Percentiles rank a stretch among this genome's conserved stretches.
Evolutionary conservation across 495 filamentous ascomycete genomes (phyloP).

Genomic region (Evernia prunastri): DNA sequence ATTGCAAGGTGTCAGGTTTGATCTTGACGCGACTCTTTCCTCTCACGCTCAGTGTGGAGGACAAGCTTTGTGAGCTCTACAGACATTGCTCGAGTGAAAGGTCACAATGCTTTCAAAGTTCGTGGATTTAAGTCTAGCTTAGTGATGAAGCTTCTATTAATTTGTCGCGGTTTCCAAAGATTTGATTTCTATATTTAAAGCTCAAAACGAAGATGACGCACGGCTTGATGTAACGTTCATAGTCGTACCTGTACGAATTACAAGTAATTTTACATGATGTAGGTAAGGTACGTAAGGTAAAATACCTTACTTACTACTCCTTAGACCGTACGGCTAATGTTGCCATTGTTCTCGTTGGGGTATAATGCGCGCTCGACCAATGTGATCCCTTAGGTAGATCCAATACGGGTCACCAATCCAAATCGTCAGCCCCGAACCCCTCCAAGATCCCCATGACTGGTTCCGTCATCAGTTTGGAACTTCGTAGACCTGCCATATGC

Average conservation of each 20-base stretch:
- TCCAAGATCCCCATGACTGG: constrained; percentile 53
- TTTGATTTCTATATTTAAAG: too few relatives aligned
- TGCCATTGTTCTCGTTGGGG: not conserved
- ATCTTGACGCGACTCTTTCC: constrained; percentile 1
- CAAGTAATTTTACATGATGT: too few relatives aligned
- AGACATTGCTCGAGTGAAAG: too few relatives aligned
- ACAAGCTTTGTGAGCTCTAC: not conserved
- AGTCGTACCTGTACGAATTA: too few relatives aligned
- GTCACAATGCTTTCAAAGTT: too few relatives aligned
- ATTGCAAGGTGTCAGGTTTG: constrained; percentile 13
- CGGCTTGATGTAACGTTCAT: too few relatives aligned
- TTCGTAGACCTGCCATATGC: constrained; percentile 55
- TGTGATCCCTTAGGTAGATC: not conserved
- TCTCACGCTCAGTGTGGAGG: not conserved
- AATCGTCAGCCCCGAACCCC: constrained; percentile 35
- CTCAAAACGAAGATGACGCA: too few relatives aligned
- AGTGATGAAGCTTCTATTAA: too few relatives aligned
- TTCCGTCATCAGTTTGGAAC: constrained; percentile 48
- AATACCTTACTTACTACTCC: not conserved
- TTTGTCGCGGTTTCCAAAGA: too few relatives aligned
- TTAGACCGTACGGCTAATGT: not conserved
- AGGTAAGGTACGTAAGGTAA: too few relatives aligned
- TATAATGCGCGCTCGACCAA: not conserved
- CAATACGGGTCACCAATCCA: constrained; percentile 38
- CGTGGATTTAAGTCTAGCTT: too few relatives aligned